phyloP scores from a whole-genome alignment of 495 filamentous ascomycete genomes.

The Thermothielavioides terrestris region DNA sequence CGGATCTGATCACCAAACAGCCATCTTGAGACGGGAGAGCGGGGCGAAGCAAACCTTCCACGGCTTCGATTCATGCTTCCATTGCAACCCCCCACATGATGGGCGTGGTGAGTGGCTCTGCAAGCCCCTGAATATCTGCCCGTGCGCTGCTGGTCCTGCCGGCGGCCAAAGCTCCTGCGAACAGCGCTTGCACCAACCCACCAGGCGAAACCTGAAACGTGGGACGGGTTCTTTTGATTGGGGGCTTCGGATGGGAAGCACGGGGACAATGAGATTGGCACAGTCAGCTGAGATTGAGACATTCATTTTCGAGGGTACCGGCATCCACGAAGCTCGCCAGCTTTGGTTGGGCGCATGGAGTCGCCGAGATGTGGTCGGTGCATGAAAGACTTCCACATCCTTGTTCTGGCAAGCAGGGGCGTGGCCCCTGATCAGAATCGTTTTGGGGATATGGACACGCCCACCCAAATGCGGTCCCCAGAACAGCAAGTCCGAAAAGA shows the following conservation, averaged over 20 bases:
- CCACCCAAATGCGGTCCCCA: too few species aligned
- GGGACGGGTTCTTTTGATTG: not conserved
- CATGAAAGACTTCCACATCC: not conserved
- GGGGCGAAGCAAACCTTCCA: conserved; percentile 6
- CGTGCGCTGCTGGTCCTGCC: not conserved
- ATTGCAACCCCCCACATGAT: conserved; percentile 12
- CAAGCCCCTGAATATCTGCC: conserved; percentile 2
- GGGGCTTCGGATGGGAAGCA: not conserved
- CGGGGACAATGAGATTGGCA: not conserved
- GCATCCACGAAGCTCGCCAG: not conserved
- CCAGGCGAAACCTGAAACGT: not conserved
- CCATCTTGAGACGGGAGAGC: not conserved
- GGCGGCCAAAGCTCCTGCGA: not conserved
- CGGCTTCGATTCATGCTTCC: conserved; percentile 8
- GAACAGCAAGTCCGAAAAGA: too few species aligned
- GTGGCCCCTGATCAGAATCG: conserved; percentile 13
- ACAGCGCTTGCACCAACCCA: not conserved
- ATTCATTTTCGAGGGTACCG: not conserved
- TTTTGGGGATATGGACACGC: too few species aligned
- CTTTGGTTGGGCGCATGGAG: conserved; percentile 1
- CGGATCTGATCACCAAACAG: conserved; percentile 3
- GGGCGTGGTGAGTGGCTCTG: not conserved
- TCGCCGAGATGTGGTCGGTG: conserved; percentile 4
- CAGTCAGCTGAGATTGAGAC: not conserved
- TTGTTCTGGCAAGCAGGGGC: conserved; percentile 10